Percentiles rank a stretch among this genome's conserved stretches.
Evolutionary conservation across 108 stramenopile genomes (phyloP).

Genomic region (Nitzschia inconspicua): DNA sequence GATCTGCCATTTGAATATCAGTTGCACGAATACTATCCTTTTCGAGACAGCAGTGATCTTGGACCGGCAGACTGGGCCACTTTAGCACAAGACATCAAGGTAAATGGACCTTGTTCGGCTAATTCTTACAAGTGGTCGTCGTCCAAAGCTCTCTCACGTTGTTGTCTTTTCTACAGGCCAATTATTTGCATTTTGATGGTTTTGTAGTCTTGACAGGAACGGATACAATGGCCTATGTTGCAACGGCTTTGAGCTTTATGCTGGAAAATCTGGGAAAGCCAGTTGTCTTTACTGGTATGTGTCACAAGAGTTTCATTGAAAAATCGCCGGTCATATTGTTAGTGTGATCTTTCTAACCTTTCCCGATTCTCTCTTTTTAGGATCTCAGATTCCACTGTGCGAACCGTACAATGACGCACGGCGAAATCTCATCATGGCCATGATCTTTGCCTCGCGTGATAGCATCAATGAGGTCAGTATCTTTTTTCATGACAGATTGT

Average conservation of each 20-base stretch:
- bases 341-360: too few relatives aligned
- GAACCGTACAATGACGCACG: constrained; percentile 95
- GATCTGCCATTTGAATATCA: constrained; percentile 57
- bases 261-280: constrained; percentile 97
- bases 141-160: too few relatives aligned
- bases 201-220: constrained; percentile 97
- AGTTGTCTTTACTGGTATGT: constrained; percentile 94
- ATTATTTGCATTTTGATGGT: constrained; percentile 90
- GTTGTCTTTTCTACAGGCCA: too few relatives aligned
- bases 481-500: constrained; percentile 89
- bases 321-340: too few relatives aligned
- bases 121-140: too few relatives aligned
- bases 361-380: too few relatives aligned
- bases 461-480: constrained; percentile 88
- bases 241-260: constrained; percentile 94
- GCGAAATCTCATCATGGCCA: constrained; percentile 92
- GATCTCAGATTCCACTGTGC: constrained; percentile 86
- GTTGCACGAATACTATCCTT: constrained; percentile 72
- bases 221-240: constrained; percentile 96
- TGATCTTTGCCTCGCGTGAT: constrained; percentile 87
- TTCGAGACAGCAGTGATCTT: constrained; percentile 85
- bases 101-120: too few relatives aligned
- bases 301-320: too few relatives aligned
- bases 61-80: constrained; percentile 89
- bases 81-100: constrained; percentile 83